Percentiles rank a stretch among this genome's conserved stretches.
phyloP scores from a whole-genome alignment of 108 stramenopile species.

The Stephanodiscus minutulus region DNA sequence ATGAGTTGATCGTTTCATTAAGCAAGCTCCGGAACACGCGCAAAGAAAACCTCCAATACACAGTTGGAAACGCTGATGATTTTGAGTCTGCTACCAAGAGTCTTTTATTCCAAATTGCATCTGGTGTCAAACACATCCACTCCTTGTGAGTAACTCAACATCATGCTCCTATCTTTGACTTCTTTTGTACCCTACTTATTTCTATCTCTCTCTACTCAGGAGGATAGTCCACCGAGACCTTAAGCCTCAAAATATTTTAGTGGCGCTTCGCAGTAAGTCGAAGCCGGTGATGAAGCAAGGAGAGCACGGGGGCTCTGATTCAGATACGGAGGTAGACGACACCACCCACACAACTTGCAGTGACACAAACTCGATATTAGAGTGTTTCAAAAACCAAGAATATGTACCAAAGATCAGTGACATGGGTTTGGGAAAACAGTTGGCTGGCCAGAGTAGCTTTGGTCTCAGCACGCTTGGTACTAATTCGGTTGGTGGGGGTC shows the following conservation, averaged over 20 bases:
- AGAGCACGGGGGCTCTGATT: conserved; percentile 28
- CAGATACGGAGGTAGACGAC: conserved; percentile 36
- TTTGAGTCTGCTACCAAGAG: conserved; percentile 52
- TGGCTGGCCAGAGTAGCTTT: conserved; percentile 88
- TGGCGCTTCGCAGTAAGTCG: conserved; percentile 55
- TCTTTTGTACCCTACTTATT: too few species aligned
- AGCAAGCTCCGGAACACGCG: conserved; percentile 37
- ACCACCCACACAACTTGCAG: conserved; percentile 17
- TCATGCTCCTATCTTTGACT: too few species aligned
- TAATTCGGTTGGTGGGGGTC: conserved; percentile 57
- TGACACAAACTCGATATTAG: conserved; percentile 51
- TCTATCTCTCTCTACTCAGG: too few species aligned
- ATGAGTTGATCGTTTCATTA: conserved; percentile 78
- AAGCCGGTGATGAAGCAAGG: conserved; percentile 17
- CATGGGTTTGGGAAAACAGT: conserved; percentile 96
- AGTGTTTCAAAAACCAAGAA: conserved; percentile 57
- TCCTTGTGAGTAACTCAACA: conserved; percentile 37
- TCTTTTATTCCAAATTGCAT: conserved; percentile 82
- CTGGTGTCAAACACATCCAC: conserved; percentile 90
- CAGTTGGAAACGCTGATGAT: conserved; percentile 19
- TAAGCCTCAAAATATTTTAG: conserved; percentile 93
- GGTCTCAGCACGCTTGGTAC: conserved; percentile 80
- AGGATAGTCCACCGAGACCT: conserved; percentile 91
- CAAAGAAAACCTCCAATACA: conserved; percentile 35
- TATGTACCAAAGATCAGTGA: conserved; percentile 94